These are phyloP conservation scores for Oryza brachyantha DNA, from an alignment of 176 grass and related monocot species.

Conservation along the genomic window DNA sequence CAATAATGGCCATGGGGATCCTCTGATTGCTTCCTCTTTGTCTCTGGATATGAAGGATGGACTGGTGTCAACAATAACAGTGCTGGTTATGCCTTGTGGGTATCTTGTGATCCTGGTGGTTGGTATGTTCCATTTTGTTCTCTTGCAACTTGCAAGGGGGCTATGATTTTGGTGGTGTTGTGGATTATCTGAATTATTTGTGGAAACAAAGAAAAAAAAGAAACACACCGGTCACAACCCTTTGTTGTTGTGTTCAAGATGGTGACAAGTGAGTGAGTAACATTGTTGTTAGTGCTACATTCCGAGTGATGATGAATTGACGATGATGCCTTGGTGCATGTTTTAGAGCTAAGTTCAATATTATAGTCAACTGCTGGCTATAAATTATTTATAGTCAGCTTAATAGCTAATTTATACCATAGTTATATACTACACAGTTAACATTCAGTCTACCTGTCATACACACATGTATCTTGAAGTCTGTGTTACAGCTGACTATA, in stretches of 20 bases:
- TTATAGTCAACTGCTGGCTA: too few relatives aligned
- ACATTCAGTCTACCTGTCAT: too few relatives aligned
- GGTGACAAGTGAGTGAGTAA: slow-evolving; percentile 22
- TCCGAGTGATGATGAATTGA: background rate
- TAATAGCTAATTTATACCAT: too few relatives aligned
- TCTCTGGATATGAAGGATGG: background rate
- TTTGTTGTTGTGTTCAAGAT: background rate
- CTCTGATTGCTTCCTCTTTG: background rate
- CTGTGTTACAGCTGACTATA: too few relatives aligned
- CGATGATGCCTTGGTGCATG: background rate
- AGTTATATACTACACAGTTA: too few relatives aligned
- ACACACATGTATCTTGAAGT: too few relatives aligned
- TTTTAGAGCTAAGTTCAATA: too few relatives aligned
- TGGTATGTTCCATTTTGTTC: slow-evolving; percentile 49
- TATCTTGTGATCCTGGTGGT: slow-evolving; percentile 35
- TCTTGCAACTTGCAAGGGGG: background rate
- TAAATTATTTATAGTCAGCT: too few relatives aligned
- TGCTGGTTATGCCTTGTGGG: background rate
- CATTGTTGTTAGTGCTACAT: background rate
- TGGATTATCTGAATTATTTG: background rate
- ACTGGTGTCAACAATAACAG: background rate
- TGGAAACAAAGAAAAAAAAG: background rate
- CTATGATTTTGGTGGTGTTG: background rate
- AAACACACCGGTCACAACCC: background rate
- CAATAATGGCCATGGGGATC: slow-evolving; percentile 9